Evolutionary conservation across 306 rosid genomes (phyloP).

Genomic region (Pterocarpus macrocarpus): DNA sequence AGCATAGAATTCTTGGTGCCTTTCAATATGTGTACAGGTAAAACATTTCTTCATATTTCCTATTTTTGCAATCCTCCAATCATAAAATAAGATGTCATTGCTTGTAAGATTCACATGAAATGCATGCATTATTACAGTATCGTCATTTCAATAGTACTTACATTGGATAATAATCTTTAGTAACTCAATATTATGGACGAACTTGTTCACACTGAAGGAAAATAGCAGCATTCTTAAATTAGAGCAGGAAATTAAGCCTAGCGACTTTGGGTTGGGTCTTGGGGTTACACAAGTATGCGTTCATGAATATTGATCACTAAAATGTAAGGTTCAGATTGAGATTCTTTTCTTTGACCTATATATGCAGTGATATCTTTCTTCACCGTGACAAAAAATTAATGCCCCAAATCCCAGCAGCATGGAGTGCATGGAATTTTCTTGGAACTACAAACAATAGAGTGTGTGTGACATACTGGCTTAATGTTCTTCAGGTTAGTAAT

Average conservation of each 20-base stretch:
- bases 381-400: conserved; percentile 88
- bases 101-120: not conserved
- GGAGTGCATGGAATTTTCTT: conserved; percentile 98
- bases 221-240: too few relatives aligned
- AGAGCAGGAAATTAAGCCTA: too few relatives aligned
- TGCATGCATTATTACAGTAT: too few relatives aligned
- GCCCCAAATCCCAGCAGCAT: conserved; percentile 91
- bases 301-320: too few relatives aligned
- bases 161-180: too few relatives aligned
- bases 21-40: conserved; percentile 90
- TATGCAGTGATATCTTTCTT: conserved; percentile 91
- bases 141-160: too few relatives aligned
- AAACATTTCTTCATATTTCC: conserved; percentile 16
- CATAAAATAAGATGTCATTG: not conserved
- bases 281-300: too few relatives aligned
- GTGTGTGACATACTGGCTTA: conserved; percentile 92
- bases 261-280: too few relatives aligned
- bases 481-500: conserved; percentile 82
- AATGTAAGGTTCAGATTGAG: too few relatives aligned
- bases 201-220: too few relatives aligned
- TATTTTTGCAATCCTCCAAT: not conserved
- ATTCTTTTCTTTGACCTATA: conserved; percentile 48
- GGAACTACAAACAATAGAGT: conserved; percentile 72
- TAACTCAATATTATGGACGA: too few relatives aligned
- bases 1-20: conserved; percentile 87